phyloP scores from a whole-genome alignment of 2,329 filamentous ascomycete species.

The Boeremia lycopersici region DNA sequence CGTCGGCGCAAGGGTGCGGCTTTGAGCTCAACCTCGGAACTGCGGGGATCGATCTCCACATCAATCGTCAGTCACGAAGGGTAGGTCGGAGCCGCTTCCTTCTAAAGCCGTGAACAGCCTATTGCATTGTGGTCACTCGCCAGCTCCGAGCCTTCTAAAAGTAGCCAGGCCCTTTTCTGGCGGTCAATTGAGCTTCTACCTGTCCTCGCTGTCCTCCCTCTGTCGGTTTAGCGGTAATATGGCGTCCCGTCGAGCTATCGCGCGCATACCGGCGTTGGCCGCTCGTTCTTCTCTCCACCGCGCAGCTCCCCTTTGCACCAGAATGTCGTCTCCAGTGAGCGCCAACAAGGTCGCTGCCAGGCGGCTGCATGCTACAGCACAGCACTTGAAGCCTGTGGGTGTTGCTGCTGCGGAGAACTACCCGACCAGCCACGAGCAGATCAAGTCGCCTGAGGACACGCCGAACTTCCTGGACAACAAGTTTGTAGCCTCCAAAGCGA shows the following conservation, averaged over 20 bases:
- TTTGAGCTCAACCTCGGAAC: slow-evolving; percentile 14
- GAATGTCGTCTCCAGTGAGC: slow-evolving; percentile 47
- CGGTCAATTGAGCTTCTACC: slow-evolving; percentile 1
- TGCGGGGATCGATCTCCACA: slow-evolving; percentile 18
- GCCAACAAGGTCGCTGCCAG: slow-evolving; percentile 50
- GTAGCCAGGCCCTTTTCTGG: slow-evolving; percentile 10
- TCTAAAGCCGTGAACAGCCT: slow-evolving; percentile 22
- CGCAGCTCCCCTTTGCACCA: slow-evolving; percentile 43
- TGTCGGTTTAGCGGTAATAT: slow-evolving; percentile 38
- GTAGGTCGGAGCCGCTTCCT: slow-evolving; percentile 22
- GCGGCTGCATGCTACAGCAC: slow-evolving; percentile 61
- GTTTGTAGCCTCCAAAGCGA: slow-evolving; percentile 70
- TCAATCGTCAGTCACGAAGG: slow-evolving; percentile 19
- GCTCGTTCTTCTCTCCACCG: slow-evolving; percentile 46
- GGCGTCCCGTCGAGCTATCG: slow-evolving; percentile 54
- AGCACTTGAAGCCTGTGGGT: slow-evolving; percentile 56
- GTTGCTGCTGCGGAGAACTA: slow-evolving; percentile 63
- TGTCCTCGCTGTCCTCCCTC: slow-evolving; percentile 8
- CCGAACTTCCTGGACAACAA: slow-evolving; percentile 84
- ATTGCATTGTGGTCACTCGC: slow-evolving; percentile 8
- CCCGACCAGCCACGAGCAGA: slow-evolving; percentile 74
- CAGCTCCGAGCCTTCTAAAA: slow-evolving; percentile 5
- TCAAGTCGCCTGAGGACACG: slow-evolving; percentile 70
- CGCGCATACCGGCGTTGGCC: slow-evolving; percentile 50
- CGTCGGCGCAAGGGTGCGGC: slow-evolving; percentile 6